Conservation (phyloP, 306 rosid species). For the Quercus mongolica region DNA sequence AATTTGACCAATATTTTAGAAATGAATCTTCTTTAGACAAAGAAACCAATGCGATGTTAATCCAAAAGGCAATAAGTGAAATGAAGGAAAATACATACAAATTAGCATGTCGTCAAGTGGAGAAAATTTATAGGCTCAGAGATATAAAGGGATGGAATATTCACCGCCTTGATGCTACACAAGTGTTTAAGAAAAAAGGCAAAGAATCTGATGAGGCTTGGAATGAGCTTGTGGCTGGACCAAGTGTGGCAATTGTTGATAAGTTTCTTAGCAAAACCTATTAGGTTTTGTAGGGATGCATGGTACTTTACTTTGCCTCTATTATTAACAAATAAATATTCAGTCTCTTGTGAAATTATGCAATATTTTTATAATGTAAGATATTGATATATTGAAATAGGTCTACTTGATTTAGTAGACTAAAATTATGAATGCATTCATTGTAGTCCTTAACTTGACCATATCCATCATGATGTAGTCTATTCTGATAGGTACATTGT, state of each 20-base stretch:
- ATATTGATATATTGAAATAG: too few species aligned
- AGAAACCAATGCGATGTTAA: conserved; percentile 4
- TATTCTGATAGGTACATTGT: too few species aligned
- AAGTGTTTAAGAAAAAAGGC: conserved; percentile 47
- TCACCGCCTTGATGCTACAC: conserved; percentile 63
- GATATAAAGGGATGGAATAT: conserved; percentile 64
- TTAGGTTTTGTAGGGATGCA: too few species aligned
- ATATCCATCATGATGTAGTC: too few species aligned
- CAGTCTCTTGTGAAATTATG: too few species aligned
- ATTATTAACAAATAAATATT: too few species aligned
- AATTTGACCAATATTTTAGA: conserved; percentile 62
- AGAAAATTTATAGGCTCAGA: conserved; percentile 52
- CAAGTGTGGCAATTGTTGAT: conserved; percentile 43
- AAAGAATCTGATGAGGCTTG: conserved; percentile 60
- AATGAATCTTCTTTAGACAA: conserved; percentile 27
- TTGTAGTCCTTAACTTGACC: too few species aligned
- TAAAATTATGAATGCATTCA: too few species aligned
- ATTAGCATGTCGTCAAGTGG: conserved; percentile 54
- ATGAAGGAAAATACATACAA: conserved; percentile 57
- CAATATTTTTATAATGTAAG: too few species aligned
- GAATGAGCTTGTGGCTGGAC: conserved; percentile 54
- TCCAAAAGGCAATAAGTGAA: conserved; percentile 40
- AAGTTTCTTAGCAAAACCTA: conserved; percentile 35
- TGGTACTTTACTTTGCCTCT: too few species aligned
- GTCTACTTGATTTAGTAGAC: too few species aligned